Conservation (phyloP, 2,329 filamentous ascomycete species). For the Elsinoe necatrix region DNA sequence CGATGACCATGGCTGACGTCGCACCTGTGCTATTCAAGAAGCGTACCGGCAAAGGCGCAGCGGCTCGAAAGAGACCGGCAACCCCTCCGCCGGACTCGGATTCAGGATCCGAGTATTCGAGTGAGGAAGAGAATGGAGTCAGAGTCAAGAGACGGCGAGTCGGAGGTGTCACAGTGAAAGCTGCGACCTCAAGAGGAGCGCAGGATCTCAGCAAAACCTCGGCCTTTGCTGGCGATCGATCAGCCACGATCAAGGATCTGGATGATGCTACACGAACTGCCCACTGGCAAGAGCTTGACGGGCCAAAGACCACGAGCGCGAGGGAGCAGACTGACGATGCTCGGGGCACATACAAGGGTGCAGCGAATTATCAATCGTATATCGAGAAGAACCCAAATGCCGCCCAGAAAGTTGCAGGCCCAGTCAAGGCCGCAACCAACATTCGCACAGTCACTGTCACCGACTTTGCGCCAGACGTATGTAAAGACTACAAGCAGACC, state of each 20-base stretch:
- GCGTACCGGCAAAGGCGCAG: conserved; percentile 66
- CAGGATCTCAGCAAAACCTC: conserved; percentile 31
- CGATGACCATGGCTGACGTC: conserved; percentile 28
- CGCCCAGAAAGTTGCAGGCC: conserved; percentile 58
- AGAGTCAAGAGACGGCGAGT: conserved; percentile 72
- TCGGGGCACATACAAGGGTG: conserved; percentile 63
- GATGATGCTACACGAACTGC: conserved; percentile 85
- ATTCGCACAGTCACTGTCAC: conserved; percentile 83
- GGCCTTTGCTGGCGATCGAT: conserved; percentile 51
- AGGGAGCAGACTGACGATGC: conserved; percentile 29
- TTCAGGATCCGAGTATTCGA: conserved; percentile 57
- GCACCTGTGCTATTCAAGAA: conserved; percentile 69
- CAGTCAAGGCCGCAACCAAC: conserved; percentile 80
- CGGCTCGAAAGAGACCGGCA: conserved; percentile 69
- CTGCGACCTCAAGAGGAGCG: conserved; percentile 44
- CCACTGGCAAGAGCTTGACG: conserved; percentile 77
- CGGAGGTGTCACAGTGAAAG: conserved; percentile 56
- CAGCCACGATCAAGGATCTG: conserved; percentile 52
- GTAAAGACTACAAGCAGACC: conserved; percentile 86
- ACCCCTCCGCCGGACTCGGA: conserved; percentile 60
- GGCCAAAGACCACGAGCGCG: conserved; percentile 20
- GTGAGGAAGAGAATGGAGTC: conserved; percentile 67
- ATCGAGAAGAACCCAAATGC: conserved; percentile 76
- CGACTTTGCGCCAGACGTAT: conserved; percentile 87
- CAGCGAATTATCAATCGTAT: conserved; percentile 63